Evolutionary conservation across 257 asterid genomes (phyloP), one percentile per base, ranked within the genome.

Genomic region (Orobanche coerulescens): DNA sequence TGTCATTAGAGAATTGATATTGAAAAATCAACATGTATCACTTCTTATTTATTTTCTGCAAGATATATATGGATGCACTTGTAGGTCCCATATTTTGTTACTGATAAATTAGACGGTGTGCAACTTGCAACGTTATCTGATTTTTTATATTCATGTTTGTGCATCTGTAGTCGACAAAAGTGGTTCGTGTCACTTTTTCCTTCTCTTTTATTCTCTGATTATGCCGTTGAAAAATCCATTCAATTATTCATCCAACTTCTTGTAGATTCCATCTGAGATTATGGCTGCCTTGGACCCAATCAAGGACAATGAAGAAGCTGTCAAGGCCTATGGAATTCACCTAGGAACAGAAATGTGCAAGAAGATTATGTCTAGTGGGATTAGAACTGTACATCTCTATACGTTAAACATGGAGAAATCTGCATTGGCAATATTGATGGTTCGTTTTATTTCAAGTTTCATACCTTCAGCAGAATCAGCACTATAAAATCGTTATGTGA

Each of bases 291-390:
- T 93, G 83, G 98, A 93, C 49, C 96, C 97, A 49, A 93, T 93
- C 76, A 93, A 93, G 82, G 98, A 93, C 78, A 93, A 86, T 59
- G 98, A 93, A 70, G 98, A 93, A 74, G 97, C 98, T 50, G 98
- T 93, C 51, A 93, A 75, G 84, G 96, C 95, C 65, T 93, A 84
- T 58, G 97, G 97, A 34, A 72, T 93, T 75, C 97, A 93, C 88
- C 94, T 81, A 23, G 98, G 88, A 62, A 83, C 98, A 66, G 98
- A 93, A 81, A 93, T 86, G 95, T 93, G 97, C 91, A 93, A 84
- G 94, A 89, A 86, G 83, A 84, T 93, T 67, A 40, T 93, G 80
- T 89, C 98, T 44, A 86, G 76, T 75, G 98, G 98, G 65, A 86
- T 89, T 78, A 86, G 69, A 78, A 84, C 97, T 12, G 4, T 93